phyloP scores from a whole-genome alignment of 2,329 filamentous ascomycete species.

The Spiromastix sp. region DNA sequence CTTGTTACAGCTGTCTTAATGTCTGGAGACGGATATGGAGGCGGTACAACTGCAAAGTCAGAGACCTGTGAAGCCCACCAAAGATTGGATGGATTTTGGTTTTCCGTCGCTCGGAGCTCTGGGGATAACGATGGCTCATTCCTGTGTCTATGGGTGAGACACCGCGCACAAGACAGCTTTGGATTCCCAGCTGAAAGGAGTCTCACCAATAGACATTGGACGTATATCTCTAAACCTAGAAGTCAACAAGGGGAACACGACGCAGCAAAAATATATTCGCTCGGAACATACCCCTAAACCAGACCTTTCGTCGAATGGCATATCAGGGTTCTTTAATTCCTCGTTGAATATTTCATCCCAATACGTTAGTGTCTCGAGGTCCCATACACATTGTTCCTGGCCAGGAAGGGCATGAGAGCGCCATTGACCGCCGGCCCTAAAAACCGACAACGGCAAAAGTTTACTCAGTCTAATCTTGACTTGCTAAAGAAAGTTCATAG shows the following conservation, averaged over 20 bases:
- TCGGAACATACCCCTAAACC: slow-evolving; percentile 13
- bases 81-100: slow-evolving; percentile 13
- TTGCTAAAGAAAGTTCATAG: too few relatives aligned
- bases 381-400: slow-evolving; percentile 31
- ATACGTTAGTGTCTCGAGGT: slow-evolving; percentile 32
- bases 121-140: slow-evolving; percentile 6
- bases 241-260: too few relatives aligned
- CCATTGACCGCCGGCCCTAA: slow-evolving; percentile 41
- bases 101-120: slow-evolving; percentile 2
- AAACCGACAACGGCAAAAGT: too few relatives aligned
- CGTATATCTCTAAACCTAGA: slow-evolving; percentile 10
- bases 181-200: not conserved
- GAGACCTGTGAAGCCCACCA: slow-evolving; percentile 32
- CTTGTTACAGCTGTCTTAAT: slow-evolving; percentile 20
- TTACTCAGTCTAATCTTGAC: too few relatives aligned
- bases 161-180: not conserved
- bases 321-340: slow-evolving; percentile 15
- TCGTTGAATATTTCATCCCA: slow-evolving; percentile 27
- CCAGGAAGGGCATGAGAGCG: slow-evolving; percentile 28
- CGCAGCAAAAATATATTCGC: too few relatives aligned
- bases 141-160: not conserved
- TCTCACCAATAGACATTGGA: slow-evolving; percentile 11
- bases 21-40: slow-evolving; percentile 10
- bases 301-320: slow-evolving; percentile 13
- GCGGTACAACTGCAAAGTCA: slow-evolving; percentile 18